A percentile compares a stretch with the other conserved stretches of the same genome.
These are phyloP conservation scores for Globisporangium perplexum DNA, from an alignment of 352 stramenopile species.

Conservation along the genomic window DNA sequence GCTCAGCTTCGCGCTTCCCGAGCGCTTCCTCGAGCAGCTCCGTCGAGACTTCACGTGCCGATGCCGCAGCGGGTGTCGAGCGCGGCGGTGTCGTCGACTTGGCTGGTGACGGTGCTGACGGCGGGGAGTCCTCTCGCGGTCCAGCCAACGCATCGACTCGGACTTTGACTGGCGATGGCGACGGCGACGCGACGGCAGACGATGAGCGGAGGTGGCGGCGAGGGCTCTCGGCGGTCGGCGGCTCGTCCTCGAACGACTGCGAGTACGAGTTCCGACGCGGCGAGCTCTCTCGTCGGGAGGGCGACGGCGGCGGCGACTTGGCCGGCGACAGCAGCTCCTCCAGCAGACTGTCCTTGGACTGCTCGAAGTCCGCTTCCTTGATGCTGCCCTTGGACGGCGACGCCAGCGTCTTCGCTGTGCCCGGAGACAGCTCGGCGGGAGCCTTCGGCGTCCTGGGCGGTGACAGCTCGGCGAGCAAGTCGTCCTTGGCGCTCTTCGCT, in stretches of 20 bases:
- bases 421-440: constrained; percentile 20
- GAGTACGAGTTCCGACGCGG: constrained; percentile 41
- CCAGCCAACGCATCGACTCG: no score
- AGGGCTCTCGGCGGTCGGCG: background rate
- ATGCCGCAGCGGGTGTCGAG: background rate
- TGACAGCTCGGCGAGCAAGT: constrained; percentile 8
- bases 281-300: constrained; percentile 4
- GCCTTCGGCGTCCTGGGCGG: background rate
- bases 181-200: constrained; percentile 4
- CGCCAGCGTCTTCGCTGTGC: constrained; percentile 22
- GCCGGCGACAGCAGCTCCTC: constrained; percentile 46
- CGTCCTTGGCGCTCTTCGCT: constrained; percentile 5
- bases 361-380: constrained; percentile 57
- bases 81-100: background rate
- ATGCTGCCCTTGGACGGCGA: constrained; percentile 33
- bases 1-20: constrained; percentile 6
- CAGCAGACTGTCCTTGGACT: constrained; percentile 60
- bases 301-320: constrained; percentile 11
- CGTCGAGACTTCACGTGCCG: background rate
- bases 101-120: background rate
- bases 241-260: constrained; percentile 38
- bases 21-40: constrained; percentile 2
- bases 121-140: no score
- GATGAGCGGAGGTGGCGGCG: constrained; percentile 4
- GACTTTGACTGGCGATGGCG: constrained; percentile 5